Base-by-base conservation (phyloP, 2,329 filamentous ascomycete species). In the Truncatella angustata region DNA sequence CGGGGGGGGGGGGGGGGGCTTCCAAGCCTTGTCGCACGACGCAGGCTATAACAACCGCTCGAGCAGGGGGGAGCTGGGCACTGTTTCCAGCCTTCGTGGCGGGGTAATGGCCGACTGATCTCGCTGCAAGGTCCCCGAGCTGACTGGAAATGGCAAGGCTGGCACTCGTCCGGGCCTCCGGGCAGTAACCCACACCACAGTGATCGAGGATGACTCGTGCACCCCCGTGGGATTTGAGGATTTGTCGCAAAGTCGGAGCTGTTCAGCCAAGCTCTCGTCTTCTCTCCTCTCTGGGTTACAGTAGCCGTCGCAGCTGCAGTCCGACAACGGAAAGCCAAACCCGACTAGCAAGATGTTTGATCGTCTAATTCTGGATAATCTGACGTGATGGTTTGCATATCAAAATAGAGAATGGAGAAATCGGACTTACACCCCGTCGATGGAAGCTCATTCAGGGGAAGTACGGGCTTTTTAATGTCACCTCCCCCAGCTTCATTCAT, bases 401-500 rank as follows among this genome's bases (percentile, higher is more conserved):
- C 28, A 44, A 21, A 23, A 28, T 24, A 44, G n/a, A 44, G 40
- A 26, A 26, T 44, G 21, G 23, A 14, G 40, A 44, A 44, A 21
- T 18, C 40, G 40, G 40, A 44, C 40, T 44, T 16, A 23, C 21
- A 24, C 21, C 40, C n/a, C 40, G 23, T 44, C 40, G 40, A 30
- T 24, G 40, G 40, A 44, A 44, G 40, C 40, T 44, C n/a, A 11
- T 16, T 35, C 26, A 11, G 39, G 32, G 32, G 32, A 34, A 18
- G 32, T n/a, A 37, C 18, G 18, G 47, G 35, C n/a, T 21, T 42
- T 50, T 50, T 40, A 50, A 50, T 50, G 47, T 36, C 47, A 42
- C 35, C 6, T 30, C 24, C 30, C 46, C 47, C 47, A 36, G 47
- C 36, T 23, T 50, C 47, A 24, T 18, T 18, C 40, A 18, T 18